These are phyloP conservation scores for Ambrosiella cleistominuta DNA, from an alignment of 2,329 filamentous ascomycete genomes.

Conservation along the genomic window DNA sequence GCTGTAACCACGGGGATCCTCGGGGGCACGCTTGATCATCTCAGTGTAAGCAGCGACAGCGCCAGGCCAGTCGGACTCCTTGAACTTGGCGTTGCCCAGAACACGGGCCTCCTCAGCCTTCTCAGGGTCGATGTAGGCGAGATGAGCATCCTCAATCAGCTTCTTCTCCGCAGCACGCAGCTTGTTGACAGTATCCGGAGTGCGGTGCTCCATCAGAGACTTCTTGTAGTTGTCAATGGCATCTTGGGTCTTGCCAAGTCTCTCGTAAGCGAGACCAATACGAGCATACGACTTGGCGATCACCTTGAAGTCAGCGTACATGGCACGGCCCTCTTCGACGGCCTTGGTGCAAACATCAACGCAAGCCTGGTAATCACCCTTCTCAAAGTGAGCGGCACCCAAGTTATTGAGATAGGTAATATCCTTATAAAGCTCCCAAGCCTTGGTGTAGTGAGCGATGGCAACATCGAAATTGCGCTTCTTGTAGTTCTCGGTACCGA, in stretches of 20 bases:
- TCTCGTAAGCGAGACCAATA: conserved; percentile 88
- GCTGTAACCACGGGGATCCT: conserved; percentile 86
- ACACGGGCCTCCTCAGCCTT: conserved; percentile 94
- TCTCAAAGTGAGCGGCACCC: conserved; percentile 85
- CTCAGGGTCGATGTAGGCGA: conserved; percentile 71
- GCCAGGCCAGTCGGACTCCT: conserved; percentile 85
- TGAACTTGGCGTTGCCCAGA: conserved; percentile 92
- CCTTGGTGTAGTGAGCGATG: conserved; percentile 84
- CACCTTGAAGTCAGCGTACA: conserved; percentile 92
- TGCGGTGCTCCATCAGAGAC: conserved; percentile 91
- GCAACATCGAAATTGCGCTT: conserved; percentile 93
- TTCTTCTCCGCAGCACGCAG: conserved; percentile 77
- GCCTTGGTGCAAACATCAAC: conserved; percentile 80
- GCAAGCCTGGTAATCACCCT: conserved; percentile 77
- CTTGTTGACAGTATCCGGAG: conserved; percentile 82
- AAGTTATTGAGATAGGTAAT: conserved; percentile 97
- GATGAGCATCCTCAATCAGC: conserved; percentile 57
- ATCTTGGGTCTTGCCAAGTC: conserved; percentile 57
- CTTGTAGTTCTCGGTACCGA: conserved; percentile 94
- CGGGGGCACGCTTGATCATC: conserved; percentile 89
- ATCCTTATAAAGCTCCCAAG: conserved; percentile 88
- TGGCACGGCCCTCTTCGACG: conserved; percentile 71
- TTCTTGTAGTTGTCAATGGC: conserved; percentile 85
- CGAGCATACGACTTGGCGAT: conserved; percentile 97
- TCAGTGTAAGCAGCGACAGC: conserved; percentile 88